phyloP scores from a whole-genome alignment of 1,139 yeast genomes.

The Eremothecium coryli region DNA sequence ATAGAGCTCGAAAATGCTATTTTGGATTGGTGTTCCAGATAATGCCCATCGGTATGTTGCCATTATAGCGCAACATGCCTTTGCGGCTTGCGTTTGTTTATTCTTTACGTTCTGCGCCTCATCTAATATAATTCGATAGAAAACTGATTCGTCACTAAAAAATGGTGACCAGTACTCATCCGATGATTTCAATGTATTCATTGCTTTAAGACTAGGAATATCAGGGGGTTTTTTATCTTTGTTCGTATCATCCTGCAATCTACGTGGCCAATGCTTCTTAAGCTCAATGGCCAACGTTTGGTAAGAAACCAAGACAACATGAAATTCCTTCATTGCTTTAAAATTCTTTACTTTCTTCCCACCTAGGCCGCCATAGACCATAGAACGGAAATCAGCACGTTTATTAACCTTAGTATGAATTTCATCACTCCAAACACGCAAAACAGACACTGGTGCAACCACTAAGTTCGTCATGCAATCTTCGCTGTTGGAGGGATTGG shows the following conservation, averaged over 20 bases:
- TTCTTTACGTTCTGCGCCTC: slow-evolving; percentile 90
- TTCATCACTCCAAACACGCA: slow-evolving; percentile 81
- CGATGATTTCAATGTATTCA: slow-evolving; percentile 27
- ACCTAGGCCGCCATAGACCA: slow-evolving; percentile 49
- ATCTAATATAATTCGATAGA: slow-evolving; percentile 69
- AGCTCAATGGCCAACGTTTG: slow-evolving; percentile 58
- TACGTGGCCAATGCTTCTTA: slow-evolving; percentile 44
- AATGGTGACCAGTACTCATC: slow-evolving; percentile 56
- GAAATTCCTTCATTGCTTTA: slow-evolving; percentile 44
- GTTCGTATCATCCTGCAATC: slow-evolving; percentile 11
- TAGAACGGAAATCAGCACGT: slow-evolving; percentile 39
- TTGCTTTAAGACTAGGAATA: slow-evolving; percentile 35
- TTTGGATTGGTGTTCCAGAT: slow-evolving; percentile 95
- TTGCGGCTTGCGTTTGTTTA: slow-evolving; percentile 55
- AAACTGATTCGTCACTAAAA: slow-evolving; percentile 43
- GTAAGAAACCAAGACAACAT: slow-evolving; percentile 73
- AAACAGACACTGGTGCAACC: slow-evolving; percentile 75
- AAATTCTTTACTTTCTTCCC: slow-evolving; percentile 39
- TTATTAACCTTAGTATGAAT: slow-evolving; percentile 51
- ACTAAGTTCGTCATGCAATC: slow-evolving; percentile 53
- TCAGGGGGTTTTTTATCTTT: slow-evolving; percentile 26
- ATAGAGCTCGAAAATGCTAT: slow-evolving; percentile 67
- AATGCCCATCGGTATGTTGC: slow-evolving; percentile 64
- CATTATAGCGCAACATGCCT: slow-evolving; percentile 51
- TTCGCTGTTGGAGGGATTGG: slow-evolving; percentile 37